Base-by-base conservation (phyloP, 2,329 filamentous ascomycete genomes). In the Blastomyces percursus region DNA sequence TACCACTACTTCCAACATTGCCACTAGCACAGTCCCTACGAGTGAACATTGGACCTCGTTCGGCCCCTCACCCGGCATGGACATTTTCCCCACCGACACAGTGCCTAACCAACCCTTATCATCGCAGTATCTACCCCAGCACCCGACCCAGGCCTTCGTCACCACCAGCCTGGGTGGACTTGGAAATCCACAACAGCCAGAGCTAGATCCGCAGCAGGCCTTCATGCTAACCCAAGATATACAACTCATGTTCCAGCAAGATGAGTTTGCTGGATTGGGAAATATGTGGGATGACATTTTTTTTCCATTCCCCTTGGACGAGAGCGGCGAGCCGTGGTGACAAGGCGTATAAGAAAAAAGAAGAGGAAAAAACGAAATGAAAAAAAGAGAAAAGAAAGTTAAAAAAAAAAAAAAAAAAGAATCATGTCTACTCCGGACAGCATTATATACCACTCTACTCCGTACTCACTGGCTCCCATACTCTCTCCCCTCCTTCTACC, bases 261-360 rank as follows among this genome's bases (percentile, higher is more conserved):
- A 60, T 19, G 59, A 60, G 27, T 11, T 60, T 21, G 46, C 44
- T 12, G 59, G 19, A n/a, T 12, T 60, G 19, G 64, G 64, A 14
- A 64, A 63, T 61, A 57, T 66, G 21, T 66, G 62, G 62, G 65
- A 66, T 55, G 64, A 66, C 32, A 62, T 65, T 21, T 63, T 65
- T 58, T 64, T 54, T 51, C 54, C 27, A 30, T 64, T 48, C 14
- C 58, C n/a, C 40, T 44, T 58, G 16, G 60, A 62, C 52, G 55
- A 40, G 27, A 27, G 2, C 35, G 35, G 30, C 21, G 11, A 30
- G 21, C 30, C 46, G 24, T 32, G 35, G 3, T 48, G 42, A 59
- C 3, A 8, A 16, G 32, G 21, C 35, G 24, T 14, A 40, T 16
- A 57, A 16, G n/a, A 21, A 54, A 19, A 57, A 38, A 3, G n/a